Evolutionary conservation across 106 monocot species (phyloP), one percentile per base, ranked within the genome.

Genomic region (Amphibolis antarctica): DNA sequence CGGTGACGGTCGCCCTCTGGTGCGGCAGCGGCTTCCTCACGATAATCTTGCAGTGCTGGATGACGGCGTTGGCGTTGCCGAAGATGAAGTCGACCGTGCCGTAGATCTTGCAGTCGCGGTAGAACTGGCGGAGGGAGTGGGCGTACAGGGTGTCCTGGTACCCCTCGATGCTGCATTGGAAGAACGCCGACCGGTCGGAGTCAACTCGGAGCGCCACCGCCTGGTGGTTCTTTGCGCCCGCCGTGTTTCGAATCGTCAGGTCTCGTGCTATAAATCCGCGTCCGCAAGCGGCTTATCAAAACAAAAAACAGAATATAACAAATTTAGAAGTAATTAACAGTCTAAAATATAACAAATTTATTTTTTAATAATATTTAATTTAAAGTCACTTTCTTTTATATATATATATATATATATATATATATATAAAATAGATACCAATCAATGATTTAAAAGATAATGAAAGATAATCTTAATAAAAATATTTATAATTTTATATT

Each of bases 61-160:
- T 29, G 20, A 96, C 86, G 27, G 63, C 80, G 7, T 78, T 74
- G 30, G 76, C 83, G 58, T 96, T 90, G 29, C 96, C 96, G 74
- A 96, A 96, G 28, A 96, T 84, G 77, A 90, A 89, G 80, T 96
- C 96, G 53, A 89, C 55, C 12, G 89, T 94, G 69, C 94, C 89
- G 63, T 81, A 78, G 67, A 94, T 83, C 62, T 76, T 31, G 71
- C 89, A 94, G 42, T 94, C 89, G 1, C 89, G 81, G 79, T 81
- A 94, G 73, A 94, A 89, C 23, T 94, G 94, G 3, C 94, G 81
- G 53, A 89, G 75, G 4, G 94, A 94, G 63, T 94, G 94, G 14
- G 89, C 81, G 68, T 94, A 94, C 24, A 89, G 83, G 0, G 89
- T 89, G 75, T 94, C 94, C 67, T 94, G 96, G 71, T 90, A 82